phyloP scores from a whole-genome alignment of 2,329 filamentous ascomycete genomes.

The Verticillium longisporum region DNA sequence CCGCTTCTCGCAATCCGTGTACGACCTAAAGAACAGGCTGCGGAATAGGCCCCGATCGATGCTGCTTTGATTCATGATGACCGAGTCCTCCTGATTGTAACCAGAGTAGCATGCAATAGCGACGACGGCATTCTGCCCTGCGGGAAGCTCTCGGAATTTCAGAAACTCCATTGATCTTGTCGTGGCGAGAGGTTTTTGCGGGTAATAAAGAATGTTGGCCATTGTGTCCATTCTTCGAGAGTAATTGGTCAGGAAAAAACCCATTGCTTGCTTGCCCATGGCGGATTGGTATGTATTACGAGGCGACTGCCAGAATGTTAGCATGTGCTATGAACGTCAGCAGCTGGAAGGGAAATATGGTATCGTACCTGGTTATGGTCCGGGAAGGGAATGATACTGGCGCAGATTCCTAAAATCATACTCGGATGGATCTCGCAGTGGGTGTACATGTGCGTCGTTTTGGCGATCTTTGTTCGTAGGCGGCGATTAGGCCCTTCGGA shows the following conservation, averaged over 20 bases:
- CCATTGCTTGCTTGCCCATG: slow-evolving; percentile 99
- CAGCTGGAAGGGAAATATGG: neutral
- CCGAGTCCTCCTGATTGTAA: slow-evolving; percentile 99
- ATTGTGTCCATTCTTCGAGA: slow-evolving; percentile 97
- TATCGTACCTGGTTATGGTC: slow-evolving; percentile 81
- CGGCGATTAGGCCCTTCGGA: slow-evolving; percentile 70
- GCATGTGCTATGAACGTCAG: slow-evolving; percentile 8
- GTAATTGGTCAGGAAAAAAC: slow-evolving; percentile 96
- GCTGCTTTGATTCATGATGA: slow-evolving; percentile 99
- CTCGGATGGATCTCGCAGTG: slow-evolving; percentile 99
- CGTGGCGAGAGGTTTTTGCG: slow-evolving; percentile 92
- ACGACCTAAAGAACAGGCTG: slow-evolving; percentile 95
- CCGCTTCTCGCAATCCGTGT: slow-evolving; percentile 94
- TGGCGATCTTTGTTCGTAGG: slow-evolving; percentile 81
- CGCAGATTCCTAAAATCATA: slow-evolving; percentile 98
- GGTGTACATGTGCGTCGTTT: slow-evolving; percentile 85
- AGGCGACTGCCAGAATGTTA: slow-evolving; percentile 60
- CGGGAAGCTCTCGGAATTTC: slow-evolving; percentile 94
- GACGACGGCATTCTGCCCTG: slow-evolving; percentile 96
- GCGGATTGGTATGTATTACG: slow-evolving; percentile 99
- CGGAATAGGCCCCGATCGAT: slow-evolving; percentile 97
- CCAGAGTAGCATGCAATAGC: slow-evolving; percentile 96
- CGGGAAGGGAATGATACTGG: slow-evolving; percentile 98
- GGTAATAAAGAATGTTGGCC: slow-evolving; percentile 98
- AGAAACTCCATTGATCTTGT: slow-evolving; percentile 98